These are phyloP conservation scores for Sphaerosporella brunnea DNA, from an alignment of 495 filamentous ascomycete genomes.

Conservation along the genomic window DNA sequence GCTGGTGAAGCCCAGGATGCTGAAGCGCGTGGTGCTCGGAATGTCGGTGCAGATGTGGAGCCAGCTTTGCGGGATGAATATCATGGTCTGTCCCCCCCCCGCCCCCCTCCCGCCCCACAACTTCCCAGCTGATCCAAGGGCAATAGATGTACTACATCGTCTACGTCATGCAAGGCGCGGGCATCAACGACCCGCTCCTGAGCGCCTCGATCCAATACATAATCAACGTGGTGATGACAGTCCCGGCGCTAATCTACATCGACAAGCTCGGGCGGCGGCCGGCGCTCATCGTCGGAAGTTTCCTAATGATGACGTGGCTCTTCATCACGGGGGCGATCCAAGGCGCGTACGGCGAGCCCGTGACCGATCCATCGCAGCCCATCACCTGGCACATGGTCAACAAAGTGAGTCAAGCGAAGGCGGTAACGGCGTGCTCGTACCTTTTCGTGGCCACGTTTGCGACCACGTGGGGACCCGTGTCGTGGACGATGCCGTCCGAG, in stretches of 20 bases:
- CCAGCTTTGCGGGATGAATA: slow-evolving; percentile 57
- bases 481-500: slow-evolving; percentile 50
- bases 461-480: slow-evolving; percentile 40
- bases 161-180: slow-evolving; percentile 53
- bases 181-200: slow-evolving; percentile 45
- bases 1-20: slow-evolving; percentile 42
- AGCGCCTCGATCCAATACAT: slow-evolving; percentile 63
- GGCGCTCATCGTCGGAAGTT: slow-evolving; percentile 35
- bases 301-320: slow-evolving; percentile 37
- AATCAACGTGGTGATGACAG: slow-evolving; percentile 51
- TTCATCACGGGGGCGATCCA: slow-evolving; percentile 40
- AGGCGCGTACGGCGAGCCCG: slow-evolving; percentile 38
- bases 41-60: slow-evolving; percentile 65
- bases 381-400: slow-evolving; percentile 41
- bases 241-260: slow-evolving; percentile 41
- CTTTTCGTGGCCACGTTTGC: slow-evolving; percentile 48
- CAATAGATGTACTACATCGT: slow-evolving; percentile 46
- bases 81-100: slow-evolving; percentile 34
- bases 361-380: slow-evolving; percentile 29
- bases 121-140: not conserved
- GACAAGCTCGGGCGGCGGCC: slow-evolving; percentile 38
- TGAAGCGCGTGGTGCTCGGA: slow-evolving; percentile 51
- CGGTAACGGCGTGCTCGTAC: slow-evolving; percentile 46
- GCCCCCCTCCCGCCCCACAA: not conserved
- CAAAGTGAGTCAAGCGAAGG: slow-evolving; percentile 32